Conservation (phyloP, 805 yeast genomes). For the Monosporozyma servazzii region DNA sequence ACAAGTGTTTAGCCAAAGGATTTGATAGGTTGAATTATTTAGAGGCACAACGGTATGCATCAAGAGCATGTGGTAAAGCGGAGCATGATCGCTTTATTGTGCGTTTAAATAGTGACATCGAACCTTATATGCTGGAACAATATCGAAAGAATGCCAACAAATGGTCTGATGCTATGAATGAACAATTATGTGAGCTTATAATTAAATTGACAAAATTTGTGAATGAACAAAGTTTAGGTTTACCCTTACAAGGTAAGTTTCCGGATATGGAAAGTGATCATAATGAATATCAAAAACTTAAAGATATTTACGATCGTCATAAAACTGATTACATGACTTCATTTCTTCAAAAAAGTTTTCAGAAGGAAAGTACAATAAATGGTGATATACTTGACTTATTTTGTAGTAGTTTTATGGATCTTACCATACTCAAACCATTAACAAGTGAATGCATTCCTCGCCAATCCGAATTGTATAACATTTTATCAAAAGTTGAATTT, state of each 20-base stretch:
- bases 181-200: conserved; percentile 4
- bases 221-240: not conserved
- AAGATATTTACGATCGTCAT: conserved; percentile 46
- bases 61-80: conserved; percentile 28
- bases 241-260: conserved; percentile 62
- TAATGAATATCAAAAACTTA: conserved; percentile 46
- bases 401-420: not conserved
- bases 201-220: conserved; percentile 4
- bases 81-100: not conserved
- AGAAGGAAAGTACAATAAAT: not conserved
- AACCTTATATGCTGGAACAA: not conserved
- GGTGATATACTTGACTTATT: not conserved
- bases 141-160: not conserved
- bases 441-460: not conserved
- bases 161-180: conserved; percentile 11
- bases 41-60: conserved; percentile 41
- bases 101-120: not conserved
- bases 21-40: conserved; percentile 37
- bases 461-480: not conserved
- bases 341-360: not conserved
- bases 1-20: conserved; percentile 27
- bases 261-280: conserved; percentile 90
- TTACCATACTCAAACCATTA: not conserved
- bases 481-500: not conserved
- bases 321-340: not conserved